These are phyloP conservation scores for Aspergillus brunneoviolaceus DNA, from an alignment of 2,329 filamentous ascomycete species.

Conservation along the genomic window DNA sequence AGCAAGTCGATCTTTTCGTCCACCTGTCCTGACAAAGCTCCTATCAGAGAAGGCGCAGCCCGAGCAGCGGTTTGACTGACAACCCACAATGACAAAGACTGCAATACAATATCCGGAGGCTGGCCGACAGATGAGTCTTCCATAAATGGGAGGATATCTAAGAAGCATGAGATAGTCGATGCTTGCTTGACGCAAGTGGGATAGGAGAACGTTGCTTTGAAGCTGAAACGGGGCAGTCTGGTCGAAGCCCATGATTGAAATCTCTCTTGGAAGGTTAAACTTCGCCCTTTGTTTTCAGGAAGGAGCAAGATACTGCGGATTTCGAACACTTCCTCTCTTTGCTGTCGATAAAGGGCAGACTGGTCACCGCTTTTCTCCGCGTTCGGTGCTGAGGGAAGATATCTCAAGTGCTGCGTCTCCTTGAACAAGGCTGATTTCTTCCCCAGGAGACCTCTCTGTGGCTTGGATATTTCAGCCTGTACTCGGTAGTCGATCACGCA, in stretches of 20 bases:
- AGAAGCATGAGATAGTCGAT: slow-evolving; percentile 7
- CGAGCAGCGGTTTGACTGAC: slow-evolving; percentile 13
- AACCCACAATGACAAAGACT: slow-evolving; percentile 8
- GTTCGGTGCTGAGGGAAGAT: slow-evolving; percentile 3
- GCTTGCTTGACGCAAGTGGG: slow-evolving; percentile 8
- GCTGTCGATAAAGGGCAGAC: neutral
- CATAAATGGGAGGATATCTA: slow-evolving; percentile 7
- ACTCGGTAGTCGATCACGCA: slow-evolving; percentile 14
- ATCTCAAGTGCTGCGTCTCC: slow-evolving; percentile 4
- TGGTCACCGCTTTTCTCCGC: neutral
- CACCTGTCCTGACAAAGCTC: slow-evolving; percentile 11
- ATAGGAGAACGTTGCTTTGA: slow-evolving; percentile 13
- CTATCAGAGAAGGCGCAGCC: slow-evolving; percentile 14
- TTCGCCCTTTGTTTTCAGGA: slow-evolving; percentile 15
- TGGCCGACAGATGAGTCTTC: slow-evolving; percentile 3
- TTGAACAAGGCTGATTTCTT: slow-evolving; percentile 6
- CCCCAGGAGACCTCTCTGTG: slow-evolving; percentile 4
- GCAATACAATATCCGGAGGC: slow-evolving; percentile 5
- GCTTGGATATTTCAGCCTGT: slow-evolving; percentile 10
- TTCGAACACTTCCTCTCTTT: slow-evolving; percentile 10
- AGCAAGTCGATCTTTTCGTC: slow-evolving; percentile 12
- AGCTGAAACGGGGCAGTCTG: slow-evolving; percentile 15
- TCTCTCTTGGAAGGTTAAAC: slow-evolving; percentile 10
- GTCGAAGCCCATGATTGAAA: slow-evolving; percentile 15
- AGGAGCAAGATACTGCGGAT: slow-evolving; percentile 13